Evolutionary conservation across 2,329 filamentous ascomycete species (phyloP).

Genomic region (Aspergillaceae sp.): DNA sequence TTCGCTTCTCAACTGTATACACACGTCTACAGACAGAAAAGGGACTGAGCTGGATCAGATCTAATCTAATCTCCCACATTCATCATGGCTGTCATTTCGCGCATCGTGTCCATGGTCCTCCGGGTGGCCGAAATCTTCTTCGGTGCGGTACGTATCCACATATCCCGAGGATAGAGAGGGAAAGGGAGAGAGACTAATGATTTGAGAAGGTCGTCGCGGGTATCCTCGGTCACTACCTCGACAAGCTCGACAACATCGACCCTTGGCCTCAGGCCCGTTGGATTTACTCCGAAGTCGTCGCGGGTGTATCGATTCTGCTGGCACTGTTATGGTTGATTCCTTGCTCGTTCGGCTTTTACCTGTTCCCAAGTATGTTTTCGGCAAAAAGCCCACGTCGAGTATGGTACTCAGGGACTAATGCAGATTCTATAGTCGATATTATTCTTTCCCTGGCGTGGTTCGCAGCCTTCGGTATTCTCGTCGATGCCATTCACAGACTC

Average conservation of each 20-base stretch:
- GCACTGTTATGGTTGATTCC: conserved; percentile 65
- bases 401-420: background rate
- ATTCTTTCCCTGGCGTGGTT: conserved; percentile 64
- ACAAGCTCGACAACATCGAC: conserved; percentile 38
- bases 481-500: conserved; percentile 46
- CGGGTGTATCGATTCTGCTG: conserved; percentile 60
- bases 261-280: conserved; percentile 54
- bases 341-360: conserved; percentile 57
- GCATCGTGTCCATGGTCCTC: conserved; percentile 49
- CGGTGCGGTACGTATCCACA: conserved; percentile 47
- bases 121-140: conserved; percentile 59
- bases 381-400: background rate
- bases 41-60: background rate
- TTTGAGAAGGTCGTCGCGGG: conserved; percentile 50
- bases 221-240: conserved; percentile 59
- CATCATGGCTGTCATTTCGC: conserved; percentile 45
- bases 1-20: background rate
- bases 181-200: background rate
- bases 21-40: too few species aligned
- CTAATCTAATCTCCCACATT: background rate
- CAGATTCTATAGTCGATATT: conserved; percentile 47
- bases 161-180: background rate
- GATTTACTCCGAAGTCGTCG: conserved; percentile 67
- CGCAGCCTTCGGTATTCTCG: conserved; percentile 57
- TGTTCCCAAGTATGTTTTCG: conserved; percentile 49